phyloP scores from a whole-genome alignment of 345 rosid genomes.

The Brassica incana region DNA sequence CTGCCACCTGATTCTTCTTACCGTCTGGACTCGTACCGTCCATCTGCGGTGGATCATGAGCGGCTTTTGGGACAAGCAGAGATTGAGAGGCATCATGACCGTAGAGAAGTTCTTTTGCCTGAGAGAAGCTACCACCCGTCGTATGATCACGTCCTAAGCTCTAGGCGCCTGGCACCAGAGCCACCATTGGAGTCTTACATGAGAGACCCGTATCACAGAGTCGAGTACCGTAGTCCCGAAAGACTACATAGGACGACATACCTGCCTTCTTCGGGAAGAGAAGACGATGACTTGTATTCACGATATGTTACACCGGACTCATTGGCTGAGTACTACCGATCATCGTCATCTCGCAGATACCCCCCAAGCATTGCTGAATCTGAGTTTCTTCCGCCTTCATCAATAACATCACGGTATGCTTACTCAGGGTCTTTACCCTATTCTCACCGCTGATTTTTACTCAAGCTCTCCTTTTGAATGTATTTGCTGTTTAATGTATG shows the following conservation, averaged over 20 bases:
- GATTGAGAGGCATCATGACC: conserved; percentile 36
- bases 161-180: conserved; percentile 37
- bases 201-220: conserved; percentile 42
- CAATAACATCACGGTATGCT: conserved; percentile 64
- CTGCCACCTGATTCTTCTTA: conserved; percentile 26
- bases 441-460: conserved; percentile 40
- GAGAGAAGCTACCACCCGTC: conserved; percentile 48
- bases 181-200: conserved; percentile 43
- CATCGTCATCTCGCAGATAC: conserved; percentile 27
- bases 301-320: conserved; percentile 43
- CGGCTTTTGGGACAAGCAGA: conserved; percentile 45
- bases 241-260: conserved; percentile 44
- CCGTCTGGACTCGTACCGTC: conserved; percentile 41
- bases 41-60: conserved; percentile 45
- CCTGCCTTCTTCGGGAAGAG: conserved; percentile 45
- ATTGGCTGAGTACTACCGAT: conserved; percentile 40
- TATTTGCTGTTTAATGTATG: conserved; percentile 9
- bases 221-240: conserved; percentile 40
- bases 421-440: conserved; percentile 56
- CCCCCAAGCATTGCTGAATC: conserved; percentile 28
- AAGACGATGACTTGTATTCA: conserved; percentile 40
- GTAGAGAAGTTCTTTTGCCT: conserved; percentile 41
- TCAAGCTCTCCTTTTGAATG: neutral
- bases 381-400: conserved; percentile 39
- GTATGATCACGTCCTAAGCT: conserved; percentile 40